Conservation (phyloP, 352 stramenopile genomes). For the Plasmopara halstedii region DNA sequence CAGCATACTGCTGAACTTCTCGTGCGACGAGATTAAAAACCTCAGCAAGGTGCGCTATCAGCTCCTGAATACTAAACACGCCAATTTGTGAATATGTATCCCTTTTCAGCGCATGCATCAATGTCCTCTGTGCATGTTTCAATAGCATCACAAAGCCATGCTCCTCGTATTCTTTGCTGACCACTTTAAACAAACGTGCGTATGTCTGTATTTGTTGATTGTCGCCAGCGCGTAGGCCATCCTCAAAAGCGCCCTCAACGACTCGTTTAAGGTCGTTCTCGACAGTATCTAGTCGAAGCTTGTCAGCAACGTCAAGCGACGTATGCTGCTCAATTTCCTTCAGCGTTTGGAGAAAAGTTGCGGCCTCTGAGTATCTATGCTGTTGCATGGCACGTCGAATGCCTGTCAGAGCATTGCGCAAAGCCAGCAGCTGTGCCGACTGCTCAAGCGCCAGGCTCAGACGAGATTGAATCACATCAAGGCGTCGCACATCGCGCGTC, state of each 20-base stretch:
- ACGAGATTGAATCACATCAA: conserved; percentile 78
- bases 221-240: conserved; percentile 40
- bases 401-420: conserved; percentile 69
- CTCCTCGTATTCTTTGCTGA: conserved; percentile 63
- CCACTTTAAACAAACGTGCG: conserved; percentile 66
- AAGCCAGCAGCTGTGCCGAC: conserved; percentile 59
- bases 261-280: conserved; percentile 77
- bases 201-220: conserved; percentile 46
- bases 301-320: conserved; percentile 72
- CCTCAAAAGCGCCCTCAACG: conserved; percentile 63
- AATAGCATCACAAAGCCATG: conserved; percentile 52
- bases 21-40: conserved; percentile 76
- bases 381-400: conserved; percentile 71
- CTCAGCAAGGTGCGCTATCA: conserved; percentile 62
- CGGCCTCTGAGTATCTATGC: conserved; percentile 61
- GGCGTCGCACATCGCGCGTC: conserved; percentile 72
- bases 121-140: conserved; percentile 27
- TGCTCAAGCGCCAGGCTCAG: conserved; percentile 52
- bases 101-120: conserved; percentile 30
- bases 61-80: conserved; percentile 64
- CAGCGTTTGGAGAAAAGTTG: conserved; percentile 63
- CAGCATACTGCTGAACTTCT: conserved; percentile 50
- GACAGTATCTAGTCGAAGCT: conserved; percentile 74
- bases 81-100: conserved; percentile 17
- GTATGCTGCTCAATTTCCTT: conserved; percentile 72